Evolutionary conservation across 495 filamentous ascomycete genomes (phyloP), one percentile per base, ranked within the genome.

Genomic region (Aspergillus panamensis): DNA sequence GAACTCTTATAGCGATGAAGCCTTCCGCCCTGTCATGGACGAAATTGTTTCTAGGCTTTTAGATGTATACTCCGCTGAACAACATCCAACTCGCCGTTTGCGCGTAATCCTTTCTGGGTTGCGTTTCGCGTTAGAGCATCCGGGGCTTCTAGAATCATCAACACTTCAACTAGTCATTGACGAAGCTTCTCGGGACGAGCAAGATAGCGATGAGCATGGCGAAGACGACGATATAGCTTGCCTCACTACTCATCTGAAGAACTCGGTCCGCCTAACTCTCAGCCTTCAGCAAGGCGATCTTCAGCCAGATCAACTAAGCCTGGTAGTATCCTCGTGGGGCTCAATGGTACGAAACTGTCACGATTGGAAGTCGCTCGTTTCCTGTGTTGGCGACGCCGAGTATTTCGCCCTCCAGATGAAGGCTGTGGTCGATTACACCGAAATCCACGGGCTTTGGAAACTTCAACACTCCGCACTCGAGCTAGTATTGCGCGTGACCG

Each of bases 371-470:
- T 73, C 81, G 1, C 63, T 95, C 16, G 55, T 77, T n/a, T 64
- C 67, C 10, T 69, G 70, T n/a, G 67, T 96, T 35, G 84, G 89
- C 52, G 83, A 91, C 60, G 65, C 82, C 6, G 72, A 80, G 6
- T 77, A 80, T 19, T 82, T 85, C 52, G 57, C 88, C 10, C 63
- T 76, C 35, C 85, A 90, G 54, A 75, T 96, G 10, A 80, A 84
- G 56, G 79, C 84, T 3, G 64, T 92, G n/a, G 80, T 84, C 17
- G 88, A 96, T 53, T 95, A 89, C 62, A 78, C 90, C 2, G 86
- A 87, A 33, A 87, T 92, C 64, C 87, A 88, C 55, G 91, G 91
- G 3, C 71, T 82, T 10, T 80, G 77, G 58, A 74, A 77, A 55
- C 68, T 85, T 8, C 73, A 78, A 31, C 64, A 88, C 16, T 70